Evolutionary conservation across 192 early-diverging fungal genomes (phyloP).

Genomic region (Coemansia furcata): DNA sequence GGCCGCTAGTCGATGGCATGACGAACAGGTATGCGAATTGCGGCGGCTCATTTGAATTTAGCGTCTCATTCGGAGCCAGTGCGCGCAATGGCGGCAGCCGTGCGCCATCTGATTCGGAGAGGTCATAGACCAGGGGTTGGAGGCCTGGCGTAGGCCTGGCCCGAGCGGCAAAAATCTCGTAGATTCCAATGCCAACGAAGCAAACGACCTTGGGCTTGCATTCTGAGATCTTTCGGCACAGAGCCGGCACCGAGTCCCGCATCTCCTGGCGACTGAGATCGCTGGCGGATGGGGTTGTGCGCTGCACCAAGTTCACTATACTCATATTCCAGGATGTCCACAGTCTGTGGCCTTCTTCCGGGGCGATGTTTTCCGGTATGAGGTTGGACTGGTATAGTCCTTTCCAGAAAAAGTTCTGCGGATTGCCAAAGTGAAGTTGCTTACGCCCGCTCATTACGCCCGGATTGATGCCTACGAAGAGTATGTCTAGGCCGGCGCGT

Average conservation of each 20-base stretch:
- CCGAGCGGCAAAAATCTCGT: conserved; percentile 56
- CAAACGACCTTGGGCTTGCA: conserved; percentile 61
- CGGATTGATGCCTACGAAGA: conserved; percentile 78
- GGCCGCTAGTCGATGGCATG: conserved; percentile 73
- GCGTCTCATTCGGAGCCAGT: not conserved
- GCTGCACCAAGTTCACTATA: conserved; percentile 63
- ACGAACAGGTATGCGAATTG: conserved; percentile 52
- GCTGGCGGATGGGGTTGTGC: conserved; percentile 56
- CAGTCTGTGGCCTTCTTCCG: conserved; percentile 55
- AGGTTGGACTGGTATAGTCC: conserved; percentile 65
- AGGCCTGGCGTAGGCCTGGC: conserved; percentile 36
- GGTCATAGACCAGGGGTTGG: conserved; percentile 39
- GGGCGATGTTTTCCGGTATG: conserved; percentile 51
- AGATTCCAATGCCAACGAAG: conserved; percentile 71
- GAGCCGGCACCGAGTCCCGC: conserved; percentile 57
- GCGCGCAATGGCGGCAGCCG: not conserved
- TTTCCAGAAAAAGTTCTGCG: conserved; percentile 72
- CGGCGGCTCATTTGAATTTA: conserved; percentile 2
- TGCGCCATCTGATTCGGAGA: not conserved
- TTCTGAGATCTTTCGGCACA: conserved; percentile 61
- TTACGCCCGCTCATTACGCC: conserved; percentile 58
- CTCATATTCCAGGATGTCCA: conserved; percentile 57
- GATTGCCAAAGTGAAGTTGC: conserved; percentile 69
- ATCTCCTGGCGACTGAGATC: conserved; percentile 62
- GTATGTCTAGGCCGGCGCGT: conserved; percentile 47